Percentiles rank a stretch among this genome's conserved stretches.
Conservation (phyloP, 2,329 filamentous ascomycete genomes). For the Scleromitrula shiraiana region DNA sequence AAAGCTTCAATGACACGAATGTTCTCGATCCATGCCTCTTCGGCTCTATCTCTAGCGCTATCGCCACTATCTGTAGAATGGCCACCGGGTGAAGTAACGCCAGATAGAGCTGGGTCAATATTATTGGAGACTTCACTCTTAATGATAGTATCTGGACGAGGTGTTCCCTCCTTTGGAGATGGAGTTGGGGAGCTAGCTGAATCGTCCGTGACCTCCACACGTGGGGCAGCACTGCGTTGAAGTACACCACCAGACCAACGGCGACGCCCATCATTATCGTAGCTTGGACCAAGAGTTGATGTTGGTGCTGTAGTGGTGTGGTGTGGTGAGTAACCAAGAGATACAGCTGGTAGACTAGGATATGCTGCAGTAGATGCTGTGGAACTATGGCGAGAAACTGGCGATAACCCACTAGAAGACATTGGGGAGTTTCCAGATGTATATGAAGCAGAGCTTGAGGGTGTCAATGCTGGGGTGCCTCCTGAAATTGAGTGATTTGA, state of each 20-base stretch:
- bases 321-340: conserved; percentile 56
- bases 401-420: conserved; percentile 60
- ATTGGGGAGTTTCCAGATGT: conserved; percentile 68
- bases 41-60: conserved; percentile 47
- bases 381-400: conserved; percentile 52
- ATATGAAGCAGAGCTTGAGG: conserved; percentile 69
- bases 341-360: conserved; percentile 64
- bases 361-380: conserved; percentile 55
- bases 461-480: conserved; percentile 70
- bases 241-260: conserved; percentile 61
- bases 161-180: conserved; percentile 24
- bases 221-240: conserved; percentile 45
- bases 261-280: conserved; percentile 54
- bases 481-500: conserved; percentile 41
- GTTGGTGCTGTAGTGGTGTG: conserved; percentile 55
- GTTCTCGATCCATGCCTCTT: conserved; percentile 59
- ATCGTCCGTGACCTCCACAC: conserved; percentile 19
- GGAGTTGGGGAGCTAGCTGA: conserved; percentile 17
- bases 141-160: conserved; percentile 33
- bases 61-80: conserved; percentile 43
- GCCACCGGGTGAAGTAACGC: conserved; percentile 46
- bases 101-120: conserved; percentile 29
- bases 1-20: conserved; percentile 57
- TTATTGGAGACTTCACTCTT: conserved; percentile 30
- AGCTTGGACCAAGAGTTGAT: conserved; percentile 62